Evolutionary conservation across 768 basidiomycete genomes (phyloP), one percentile per base, ranked within the genome.

Genomic region (Filobasidium floriforme): DNA sequence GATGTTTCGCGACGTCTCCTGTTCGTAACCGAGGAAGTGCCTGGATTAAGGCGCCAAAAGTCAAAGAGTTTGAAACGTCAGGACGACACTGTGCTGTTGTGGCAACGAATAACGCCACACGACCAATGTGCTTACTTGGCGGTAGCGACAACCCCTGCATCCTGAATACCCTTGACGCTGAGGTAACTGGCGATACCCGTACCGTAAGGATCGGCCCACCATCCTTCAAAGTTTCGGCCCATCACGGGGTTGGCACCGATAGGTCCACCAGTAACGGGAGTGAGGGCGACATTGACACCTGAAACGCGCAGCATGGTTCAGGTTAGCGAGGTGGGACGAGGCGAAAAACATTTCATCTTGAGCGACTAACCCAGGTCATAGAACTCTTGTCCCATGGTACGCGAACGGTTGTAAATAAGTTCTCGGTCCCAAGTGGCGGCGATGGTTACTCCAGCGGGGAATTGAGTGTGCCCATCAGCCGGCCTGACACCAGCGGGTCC

Each of bases 321-420:
- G 24, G n/a, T 51, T 32, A 55, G 52, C 15, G 51, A 26, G 10
- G 14, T 12, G n/a, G n/a, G n/a, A n/a, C n/a, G n/a, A n/a, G n/a
- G 71, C 22, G 93, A 82, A 11, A 85, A 87, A 54, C 92, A 80
- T 70, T 93, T 85, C 62, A 90, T 85, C 24, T 49, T 49, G 46
- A 5, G 22, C 6, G 43, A 49, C 46, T 49, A 5, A 49, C 46
- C 46, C 73, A 92, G 90, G 22, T 85, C 86, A 65, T 83, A 82
- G 79, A 90, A 88, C 76, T 98, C 93, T 61, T 81, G 74, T 12
- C 92, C 92, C 84, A 96, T 88, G 59, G 83, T 84, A 0, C 84
- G 71, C 1, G 89, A 92, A 43, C 92, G 85, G n/a, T 81, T 80
- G 59, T 90, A 87, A 41, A 96, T 85, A 41, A 94, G 81, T 0